These are phyloP conservation scores for Pyricularia sp. DNA, from an alignment of 2,329 filamentous ascomycete species.

Conservation along the genomic window DNA sequence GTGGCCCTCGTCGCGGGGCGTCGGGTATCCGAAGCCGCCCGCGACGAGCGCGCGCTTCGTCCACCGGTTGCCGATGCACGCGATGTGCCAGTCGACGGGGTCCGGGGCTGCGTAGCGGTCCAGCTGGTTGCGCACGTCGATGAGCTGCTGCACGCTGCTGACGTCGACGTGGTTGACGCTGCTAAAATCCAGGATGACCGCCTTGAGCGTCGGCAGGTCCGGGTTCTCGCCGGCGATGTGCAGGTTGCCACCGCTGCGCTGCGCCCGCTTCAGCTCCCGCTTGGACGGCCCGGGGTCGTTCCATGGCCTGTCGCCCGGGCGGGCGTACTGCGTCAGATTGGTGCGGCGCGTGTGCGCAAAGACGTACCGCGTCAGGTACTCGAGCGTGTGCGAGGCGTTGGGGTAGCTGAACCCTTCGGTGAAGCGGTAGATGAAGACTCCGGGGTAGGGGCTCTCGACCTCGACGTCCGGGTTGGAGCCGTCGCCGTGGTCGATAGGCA, in stretches of 20 bases:
- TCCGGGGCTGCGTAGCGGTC: conserved; percentile 41
- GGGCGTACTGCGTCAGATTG: conserved; percentile 54
- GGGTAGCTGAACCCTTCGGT: conserved; percentile 94
- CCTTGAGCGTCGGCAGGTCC: conserved; percentile 25
- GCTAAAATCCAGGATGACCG: conserved; percentile 48
- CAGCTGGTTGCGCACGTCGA: conserved; percentile 44
- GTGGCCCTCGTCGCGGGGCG: conserved; percentile 39
- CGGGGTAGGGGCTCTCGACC: conserved; percentile 75
- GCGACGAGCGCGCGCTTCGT: conserved; percentile 44
- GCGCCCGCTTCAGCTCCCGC: conserved; percentile 19
- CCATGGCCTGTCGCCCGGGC: conserved; percentile 78
- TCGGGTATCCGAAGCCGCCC: conserved; percentile 54
- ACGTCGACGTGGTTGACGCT: conserved; percentile 48
- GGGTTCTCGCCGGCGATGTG: conserved; percentile 11
- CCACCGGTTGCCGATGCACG: conserved; percentile 46
- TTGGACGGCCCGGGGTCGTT: conserved; percentile 76
- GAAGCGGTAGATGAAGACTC: conserved; percentile 93
- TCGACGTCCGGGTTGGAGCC: conserved; percentile 80
- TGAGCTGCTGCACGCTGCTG: conserved; percentile 46
- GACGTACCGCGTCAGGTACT: conserved; percentile 63
- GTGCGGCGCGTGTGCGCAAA: conserved; percentile 67
- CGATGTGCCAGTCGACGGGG: conserved; percentile 43
- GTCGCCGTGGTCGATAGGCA: conserved; percentile 80
- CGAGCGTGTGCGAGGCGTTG: conserved; percentile 82
- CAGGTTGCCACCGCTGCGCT: conserved; percentile 12